These are phyloP conservation scores for Schizochytrium sp. DNA, from an alignment of 108 stramenopile genomes.

Conservation along the genomic window DNA sequence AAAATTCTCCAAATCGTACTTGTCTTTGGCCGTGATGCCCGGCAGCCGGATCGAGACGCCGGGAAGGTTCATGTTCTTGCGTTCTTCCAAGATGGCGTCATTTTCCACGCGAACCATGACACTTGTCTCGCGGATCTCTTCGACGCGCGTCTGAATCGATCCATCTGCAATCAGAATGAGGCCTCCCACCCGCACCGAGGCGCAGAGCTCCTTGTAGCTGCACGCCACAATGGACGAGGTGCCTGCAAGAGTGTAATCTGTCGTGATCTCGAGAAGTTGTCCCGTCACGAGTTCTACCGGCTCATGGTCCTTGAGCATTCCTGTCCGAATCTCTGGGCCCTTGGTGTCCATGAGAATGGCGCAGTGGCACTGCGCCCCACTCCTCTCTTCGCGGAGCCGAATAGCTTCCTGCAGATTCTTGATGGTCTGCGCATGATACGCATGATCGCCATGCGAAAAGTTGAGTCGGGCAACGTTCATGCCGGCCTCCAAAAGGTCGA, in stretches of 20 bases:
- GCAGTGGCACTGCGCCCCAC: constrained; percentile 25
- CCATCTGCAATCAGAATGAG: constrained; percentile 74
- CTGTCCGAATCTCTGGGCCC: constrained; percentile 84
- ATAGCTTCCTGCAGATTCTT: neutral
- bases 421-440: constrained; percentile 29
- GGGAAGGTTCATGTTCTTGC: constrained; percentile 84
- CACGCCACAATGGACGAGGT: constrained; percentile 59
- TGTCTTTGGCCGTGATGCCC: constrained; percentile 69
- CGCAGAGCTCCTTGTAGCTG: constrained; percentile 59
- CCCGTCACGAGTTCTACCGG: constrained; percentile 67
- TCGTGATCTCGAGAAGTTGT: constrained; percentile 59
- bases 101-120: constrained; percentile 64
- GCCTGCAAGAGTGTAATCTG: constrained; percentile 64
- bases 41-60: constrained; percentile 73
- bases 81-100: constrained; percentile 64
- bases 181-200: constrained; percentile 59
- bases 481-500: constrained; percentile 69
- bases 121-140: constrained; percentile 40
- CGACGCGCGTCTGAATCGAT: constrained; percentile 54
- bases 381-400: neutral
- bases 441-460: constrained; percentile 79
- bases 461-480: constrained; percentile 83
- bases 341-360: constrained; percentile 78
- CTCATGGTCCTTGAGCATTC: constrained; percentile 68
- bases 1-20: constrained; percentile 20